A percentile compares a stretch with the other conserved stretches of the same genome.
phyloP scores from a whole-genome alignment of 1,139 yeast genomes.

The Yamadazyma atmosphaerica region DNA sequence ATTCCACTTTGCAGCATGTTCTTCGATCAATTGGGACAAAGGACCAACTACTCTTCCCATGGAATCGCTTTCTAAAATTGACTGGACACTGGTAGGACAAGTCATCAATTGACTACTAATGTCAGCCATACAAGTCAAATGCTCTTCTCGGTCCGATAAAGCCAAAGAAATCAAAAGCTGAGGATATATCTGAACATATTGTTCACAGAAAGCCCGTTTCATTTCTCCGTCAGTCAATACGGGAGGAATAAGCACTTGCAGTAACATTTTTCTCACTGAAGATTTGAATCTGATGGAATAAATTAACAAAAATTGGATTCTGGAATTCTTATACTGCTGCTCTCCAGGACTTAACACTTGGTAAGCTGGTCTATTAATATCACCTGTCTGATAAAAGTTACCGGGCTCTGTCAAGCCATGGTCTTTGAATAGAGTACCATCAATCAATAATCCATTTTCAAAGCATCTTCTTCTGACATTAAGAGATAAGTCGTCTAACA shows the following conservation, averaged over 20 bases:
- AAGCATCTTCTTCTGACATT: constrained; percentile 23
- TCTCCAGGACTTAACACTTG: constrained; percentile 14
- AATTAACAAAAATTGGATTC: constrained; percentile 52
- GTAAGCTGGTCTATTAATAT: constrained; percentile 17
- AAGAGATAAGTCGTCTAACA: constrained; percentile 16
- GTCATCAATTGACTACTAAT: constrained; percentile 64
- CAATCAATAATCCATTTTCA: constrained; percentile 32
- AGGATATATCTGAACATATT: constrained; percentile 57
- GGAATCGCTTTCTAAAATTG: constrained; percentile 35
- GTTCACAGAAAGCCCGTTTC: constrained; percentile 52
- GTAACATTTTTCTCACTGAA: constrained; percentile 44
- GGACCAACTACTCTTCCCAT: constrained; percentile 50
- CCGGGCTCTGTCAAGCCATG: constrained; percentile 20
- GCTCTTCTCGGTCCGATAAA: constrained; percentile 64
- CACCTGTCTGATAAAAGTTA: constrained; percentile 12
- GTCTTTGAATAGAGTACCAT: constrained; percentile 25
- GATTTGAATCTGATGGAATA: constrained; percentile 62
- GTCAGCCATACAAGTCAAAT: constrained; percentile 52
- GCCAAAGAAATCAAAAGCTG: constrained; percentile 49
- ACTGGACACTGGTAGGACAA: constrained; percentile 56
- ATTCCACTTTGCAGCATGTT: constrained; percentile 29
- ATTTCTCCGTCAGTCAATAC: constrained; percentile 47
- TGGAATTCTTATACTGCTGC: constrained; percentile 29
- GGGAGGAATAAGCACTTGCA: constrained; percentile 51
- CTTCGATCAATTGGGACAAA: constrained; percentile 45